phyloP scores from a whole-genome alignment of 169 alveolate species.

The Eimeria maxima region DNA sequence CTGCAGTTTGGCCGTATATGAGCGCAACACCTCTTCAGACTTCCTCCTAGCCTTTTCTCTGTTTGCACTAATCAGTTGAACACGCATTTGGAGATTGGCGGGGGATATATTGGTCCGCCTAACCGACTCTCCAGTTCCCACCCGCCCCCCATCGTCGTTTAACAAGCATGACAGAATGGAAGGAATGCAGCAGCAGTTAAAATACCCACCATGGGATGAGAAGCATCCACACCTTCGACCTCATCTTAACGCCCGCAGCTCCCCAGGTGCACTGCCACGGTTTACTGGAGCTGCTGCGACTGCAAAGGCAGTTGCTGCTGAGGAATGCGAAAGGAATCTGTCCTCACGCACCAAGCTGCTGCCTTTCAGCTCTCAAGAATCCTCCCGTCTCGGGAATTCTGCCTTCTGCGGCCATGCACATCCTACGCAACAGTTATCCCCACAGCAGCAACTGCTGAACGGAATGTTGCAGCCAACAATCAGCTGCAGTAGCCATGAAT shows the following conservation, averaged over 20 bases:
- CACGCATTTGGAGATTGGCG: background rate
- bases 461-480: background rate
- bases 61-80: background rate
- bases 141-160: background rate
- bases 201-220: background rate
- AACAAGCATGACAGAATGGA: constrained; percentile 33
- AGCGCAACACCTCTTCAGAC: background rate
- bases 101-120: background rate
- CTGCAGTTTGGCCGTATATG: background rate
- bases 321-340: background rate
- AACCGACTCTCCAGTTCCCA: background rate
- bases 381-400: background rate
- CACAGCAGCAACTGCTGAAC: background rate
- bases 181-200: constrained; percentile 6
- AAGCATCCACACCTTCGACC: background rate
- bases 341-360: background rate
- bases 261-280: constrained; percentile 26
- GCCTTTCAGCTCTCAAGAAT: background rate
- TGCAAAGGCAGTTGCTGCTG: background rate
- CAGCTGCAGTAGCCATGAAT: background rate
- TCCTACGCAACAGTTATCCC: background rate
- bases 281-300: background rate
- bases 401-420: background rate
- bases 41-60: background rate
- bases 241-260: background rate